These are phyloP conservation scores for Citrus maxima DNA, from an alignment of 345 rosid species.

Conservation along the genomic window DNA sequence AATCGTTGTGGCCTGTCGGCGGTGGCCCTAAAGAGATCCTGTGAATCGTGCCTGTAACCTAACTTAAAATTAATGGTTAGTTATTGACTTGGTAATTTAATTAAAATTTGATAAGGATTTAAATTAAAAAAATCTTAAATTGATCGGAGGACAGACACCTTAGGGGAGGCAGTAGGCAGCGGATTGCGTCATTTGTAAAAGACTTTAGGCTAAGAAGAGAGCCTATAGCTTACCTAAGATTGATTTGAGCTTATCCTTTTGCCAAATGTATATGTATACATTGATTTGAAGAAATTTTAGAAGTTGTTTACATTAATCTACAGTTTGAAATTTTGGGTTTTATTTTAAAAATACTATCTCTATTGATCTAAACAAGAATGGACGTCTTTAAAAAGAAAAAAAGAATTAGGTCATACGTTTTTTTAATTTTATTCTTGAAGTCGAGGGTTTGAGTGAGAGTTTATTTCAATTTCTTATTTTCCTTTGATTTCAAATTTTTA, in stretches of 20 bases:
- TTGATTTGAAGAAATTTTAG: neutral
- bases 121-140: neutral
- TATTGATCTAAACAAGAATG: no score
- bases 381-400: no score
- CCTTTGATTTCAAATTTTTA: no score
- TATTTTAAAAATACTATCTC: neutral
- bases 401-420: no score
- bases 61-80: neutral
- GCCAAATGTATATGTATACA: rapidly evolving
- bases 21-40: constrained; percentile 4
- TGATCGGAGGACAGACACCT: constrained; percentile 7
- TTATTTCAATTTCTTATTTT: no score
- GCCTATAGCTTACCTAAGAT: neutral
- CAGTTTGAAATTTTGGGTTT: neutral
- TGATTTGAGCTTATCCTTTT: constrained; percentile 5
- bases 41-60: constrained; percentile 10
- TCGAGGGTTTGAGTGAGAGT: no score
- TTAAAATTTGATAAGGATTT: neutral
- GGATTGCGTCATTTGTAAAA: constrained; percentile 5
- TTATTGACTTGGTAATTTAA: neutral
- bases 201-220: neutral
- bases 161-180: neutral
- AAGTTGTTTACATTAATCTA: neutral
- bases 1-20: neutral
- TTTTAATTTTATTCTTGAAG: no score